These are phyloP conservation scores for Magnaporthiopsis incrustans DNA, from an alignment of 2,329 filamentous ascomycete species.

Conservation along the genomic window DNA sequence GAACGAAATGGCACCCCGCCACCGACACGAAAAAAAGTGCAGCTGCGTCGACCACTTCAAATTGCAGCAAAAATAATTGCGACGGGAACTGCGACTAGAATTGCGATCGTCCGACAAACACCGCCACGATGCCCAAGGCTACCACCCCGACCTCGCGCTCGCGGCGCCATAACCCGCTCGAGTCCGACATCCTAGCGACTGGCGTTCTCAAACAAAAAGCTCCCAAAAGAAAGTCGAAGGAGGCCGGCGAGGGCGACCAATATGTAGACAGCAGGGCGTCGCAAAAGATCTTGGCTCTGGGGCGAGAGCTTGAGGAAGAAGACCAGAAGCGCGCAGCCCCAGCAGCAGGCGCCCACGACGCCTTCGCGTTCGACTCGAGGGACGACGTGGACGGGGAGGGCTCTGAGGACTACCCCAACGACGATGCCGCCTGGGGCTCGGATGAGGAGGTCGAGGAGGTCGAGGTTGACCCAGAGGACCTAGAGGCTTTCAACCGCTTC, in stretches of 20 bases:
- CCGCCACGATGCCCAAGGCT: conserved; percentile 68
- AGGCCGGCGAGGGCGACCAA: conserved; percentile 48
- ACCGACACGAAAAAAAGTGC: conserved; percentile 6
- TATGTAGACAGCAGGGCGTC: conserved; percentile 87
- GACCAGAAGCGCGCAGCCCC: conserved; percentile 32
- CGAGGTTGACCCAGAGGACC: conserved; percentile 81
- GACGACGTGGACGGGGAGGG: conserved; percentile 40
- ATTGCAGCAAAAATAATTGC: no score
- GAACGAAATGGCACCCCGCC: conserved; percentile 6
- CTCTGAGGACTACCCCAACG: conserved; percentile 36
- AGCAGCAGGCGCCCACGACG: conserved; percentile 34
- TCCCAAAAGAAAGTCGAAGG: conserved; percentile 61
- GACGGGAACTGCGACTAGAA: conserved; percentile 1
- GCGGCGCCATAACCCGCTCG: conserved; percentile 81
- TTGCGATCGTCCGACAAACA: background rate
- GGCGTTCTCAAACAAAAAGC: conserved; percentile 65
- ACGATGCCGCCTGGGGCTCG: conserved; percentile 70
- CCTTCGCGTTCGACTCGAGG: conserved; percentile 75
- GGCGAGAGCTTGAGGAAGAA: conserved; percentile 81
- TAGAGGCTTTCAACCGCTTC: conserved; percentile 88
- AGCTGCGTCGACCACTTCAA: no score
- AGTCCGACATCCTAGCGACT: conserved; percentile 73
- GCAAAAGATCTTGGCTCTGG: conserved; percentile 79
- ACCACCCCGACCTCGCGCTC: conserved; percentile 49
- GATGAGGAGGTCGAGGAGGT: conserved; percentile 63